Evolutionary conservation across 2,329 filamentous ascomycete genomes (phyloP), one percentile per base, ranked within the genome.

Genomic region (Neonectria ditissima): DNA sequence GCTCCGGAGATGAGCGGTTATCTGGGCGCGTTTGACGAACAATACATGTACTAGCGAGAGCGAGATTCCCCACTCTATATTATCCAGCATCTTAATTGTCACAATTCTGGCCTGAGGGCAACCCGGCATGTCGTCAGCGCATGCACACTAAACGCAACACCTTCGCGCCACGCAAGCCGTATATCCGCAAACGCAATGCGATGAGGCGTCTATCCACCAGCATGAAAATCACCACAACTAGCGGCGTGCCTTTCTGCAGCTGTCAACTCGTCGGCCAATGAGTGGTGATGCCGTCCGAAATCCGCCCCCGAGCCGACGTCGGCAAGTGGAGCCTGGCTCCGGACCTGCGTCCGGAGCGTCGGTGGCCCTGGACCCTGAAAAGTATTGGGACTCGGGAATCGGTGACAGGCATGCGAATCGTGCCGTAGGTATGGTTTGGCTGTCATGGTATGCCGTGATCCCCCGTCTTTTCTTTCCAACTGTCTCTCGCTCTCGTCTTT

Each of bases 1-100:
- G 47, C 52, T 2, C 65, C 68, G 39, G 70, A 73, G 3, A 26
- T 68, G 48, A 63, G 57, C 20, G 67, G 65, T 3, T 64, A 67
- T 30, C 24, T 69, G 37, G 61, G 51, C 1, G 65, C 59, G 14
- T 66, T 72, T 60, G 68, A 74, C 39, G 72, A 74, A 39, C 71
- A 74, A 41, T 71, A 72, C 20, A 73, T 74, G 70, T 74, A 74
- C 24, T 74, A 64, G 48, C 16, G 24, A 26, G 7, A 37, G 39
- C 24, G 32, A 41, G 14, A 50, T 20, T 18, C 22, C 14, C 20
- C 18, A 28, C 26, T 10, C 22, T 24, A 22, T 34, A 56, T 14
- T 47, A 28, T 22, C n/a, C 45, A 50, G 30, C 20, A 26, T 18
- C 41, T 7, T 16, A 37, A 18, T 34, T 41, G n/a, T 30, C 43